Conservation (phyloP, 768 basidiomycete species). For the Mrakia hoshinonis region DNA sequence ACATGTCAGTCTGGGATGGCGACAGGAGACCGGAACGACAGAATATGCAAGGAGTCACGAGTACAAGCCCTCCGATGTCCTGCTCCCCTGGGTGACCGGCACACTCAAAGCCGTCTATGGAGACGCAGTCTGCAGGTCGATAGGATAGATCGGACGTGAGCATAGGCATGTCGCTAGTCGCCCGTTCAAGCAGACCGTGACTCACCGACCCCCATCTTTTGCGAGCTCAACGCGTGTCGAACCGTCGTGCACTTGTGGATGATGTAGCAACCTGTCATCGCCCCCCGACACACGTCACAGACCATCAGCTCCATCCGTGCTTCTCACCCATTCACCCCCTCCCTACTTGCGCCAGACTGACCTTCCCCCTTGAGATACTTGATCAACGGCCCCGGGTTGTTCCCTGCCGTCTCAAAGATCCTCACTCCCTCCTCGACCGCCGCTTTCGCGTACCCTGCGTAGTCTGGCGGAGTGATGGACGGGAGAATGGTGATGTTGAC, state of each 20-base stretch:
- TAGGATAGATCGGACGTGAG: too few species aligned
- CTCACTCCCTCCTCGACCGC: constrained; percentile 79
- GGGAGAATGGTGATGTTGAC: constrained; percentile 75
- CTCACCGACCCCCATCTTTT: constrained; percentile 61
- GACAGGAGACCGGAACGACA: not conserved
- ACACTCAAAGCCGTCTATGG: constrained; percentile 91
- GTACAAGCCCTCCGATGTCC: constrained; percentile 75
- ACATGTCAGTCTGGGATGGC: not conserved
- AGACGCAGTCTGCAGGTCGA: constrained; percentile 52
- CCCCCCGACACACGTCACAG: too few species aligned
- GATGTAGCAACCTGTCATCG: constrained; percentile 45
- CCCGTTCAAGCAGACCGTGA: too few species aligned
- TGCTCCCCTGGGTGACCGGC: constrained; percentile 59
- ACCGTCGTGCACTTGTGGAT: constrained; percentile 59
- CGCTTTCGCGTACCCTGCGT: constrained; percentile 46
- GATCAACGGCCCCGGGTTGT: constrained; percentile 71
- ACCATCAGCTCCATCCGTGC: too few species aligned
- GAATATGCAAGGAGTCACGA: constrained; percentile 47
- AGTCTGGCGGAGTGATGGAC: constrained; percentile 81
- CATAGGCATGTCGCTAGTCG: too few species aligned
- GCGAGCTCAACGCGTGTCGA: constrained; percentile 47
- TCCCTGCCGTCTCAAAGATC: constrained; percentile 89
- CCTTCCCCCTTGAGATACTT: constrained; percentile 64
- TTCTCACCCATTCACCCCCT: too few species aligned
- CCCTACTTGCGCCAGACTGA: not conserved